A percentile compares a stretch with the other conserved stretches of the same genome.
phyloP scores from a whole-genome alignment of 352 stramenopile species.

The Pythium aristosporum region DNA sequence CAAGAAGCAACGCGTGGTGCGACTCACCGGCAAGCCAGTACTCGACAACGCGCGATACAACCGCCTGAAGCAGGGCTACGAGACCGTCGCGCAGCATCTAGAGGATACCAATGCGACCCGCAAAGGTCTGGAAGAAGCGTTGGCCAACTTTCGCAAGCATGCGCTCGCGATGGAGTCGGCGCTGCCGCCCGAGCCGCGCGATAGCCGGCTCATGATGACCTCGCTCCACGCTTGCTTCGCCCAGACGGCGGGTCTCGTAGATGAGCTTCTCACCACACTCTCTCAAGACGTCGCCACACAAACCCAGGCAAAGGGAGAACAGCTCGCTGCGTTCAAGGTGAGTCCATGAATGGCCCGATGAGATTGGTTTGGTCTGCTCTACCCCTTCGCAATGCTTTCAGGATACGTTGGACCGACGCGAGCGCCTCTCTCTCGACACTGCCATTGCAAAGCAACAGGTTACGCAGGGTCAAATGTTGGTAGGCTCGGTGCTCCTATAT shows the following conservation, averaged over 20 bases:
- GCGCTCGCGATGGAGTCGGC: slow-evolving; percentile 18
- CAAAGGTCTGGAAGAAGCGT: slow-evolving; percentile 24
- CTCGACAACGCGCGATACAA: slow-evolving; percentile 34
- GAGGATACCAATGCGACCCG: slow-evolving; percentile 29
- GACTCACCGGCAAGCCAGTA: slow-evolving; percentile 2
- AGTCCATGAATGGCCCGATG: neutral
- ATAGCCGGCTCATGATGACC: slow-evolving; percentile 26
- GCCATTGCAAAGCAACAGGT: slow-evolving; percentile 32
- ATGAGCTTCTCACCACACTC: slow-evolving; percentile 24
- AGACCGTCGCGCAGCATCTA: slow-evolving; percentile 32
- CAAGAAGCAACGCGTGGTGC: slow-evolving; percentile 27
- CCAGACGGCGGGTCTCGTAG: slow-evolving; percentile 13
- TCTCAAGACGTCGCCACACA: slow-evolving; percentile 29
- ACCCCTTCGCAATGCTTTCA: neutral
- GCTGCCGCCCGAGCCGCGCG: slow-evolving; percentile 21
- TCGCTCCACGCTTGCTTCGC: slow-evolving; percentile 24
- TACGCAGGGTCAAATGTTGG: slow-evolving; percentile 4
- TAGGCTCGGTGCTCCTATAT: neutral
- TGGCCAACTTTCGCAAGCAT: slow-evolving; percentile 25
- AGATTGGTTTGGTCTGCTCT: neutral
- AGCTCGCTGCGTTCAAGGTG: slow-evolving; percentile 32
- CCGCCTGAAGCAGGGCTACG: slow-evolving; percentile 35
- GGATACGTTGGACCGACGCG: slow-evolving; percentile 33
- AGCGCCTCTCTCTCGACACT: slow-evolving; percentile 33
- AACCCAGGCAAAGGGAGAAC: slow-evolving; percentile 34